phyloP scores from a whole-genome alignment of 495 filamentous ascomycete genomes.

The Penicillium mononematosum region DNA sequence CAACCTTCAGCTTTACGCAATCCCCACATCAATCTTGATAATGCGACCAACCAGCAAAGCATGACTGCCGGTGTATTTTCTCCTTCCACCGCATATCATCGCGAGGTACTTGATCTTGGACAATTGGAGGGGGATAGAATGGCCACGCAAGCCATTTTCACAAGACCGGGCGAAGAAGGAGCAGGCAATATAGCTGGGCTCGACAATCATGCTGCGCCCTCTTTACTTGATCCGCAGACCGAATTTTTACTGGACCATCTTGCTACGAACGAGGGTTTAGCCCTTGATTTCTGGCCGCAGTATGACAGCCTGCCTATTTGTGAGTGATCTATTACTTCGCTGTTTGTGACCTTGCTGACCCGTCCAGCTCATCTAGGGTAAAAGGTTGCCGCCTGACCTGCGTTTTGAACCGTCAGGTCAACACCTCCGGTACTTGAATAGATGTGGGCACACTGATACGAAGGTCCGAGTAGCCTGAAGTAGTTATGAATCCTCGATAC shows the following conservation, averaged over 20 bases:
- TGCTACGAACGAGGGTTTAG: slow-evolving; percentile 22
- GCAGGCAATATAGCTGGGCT: neutral
- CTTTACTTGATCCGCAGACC: slow-evolving; percentile 16
- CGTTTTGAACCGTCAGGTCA: too few species aligned
- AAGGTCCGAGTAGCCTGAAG: too few species aligned
- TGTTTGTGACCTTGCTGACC: neutral
- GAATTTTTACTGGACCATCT: slow-evolving; percentile 24
- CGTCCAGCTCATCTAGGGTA: neutral
- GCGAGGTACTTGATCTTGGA: too few species aligned
- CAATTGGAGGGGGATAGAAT: too few species aligned
- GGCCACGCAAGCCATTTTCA: too few species aligned
- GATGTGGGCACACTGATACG: too few species aligned
- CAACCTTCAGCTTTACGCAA: neutral
- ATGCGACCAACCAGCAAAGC: too few species aligned
- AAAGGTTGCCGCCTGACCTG: too few species aligned
- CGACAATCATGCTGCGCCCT: neutral
- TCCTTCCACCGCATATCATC: too few species aligned
- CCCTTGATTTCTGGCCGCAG: slow-evolving; percentile 33
- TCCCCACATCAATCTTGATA: neutral
- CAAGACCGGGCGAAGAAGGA: neutral
- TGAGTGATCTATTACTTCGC: slow-evolving; percentile 10
- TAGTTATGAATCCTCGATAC: neutral
- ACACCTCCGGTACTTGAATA: too few species aligned
- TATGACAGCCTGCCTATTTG: slow-evolving; percentile 30
- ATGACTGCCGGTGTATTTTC: too few species aligned